Conservation (phyloP, 257 asterid species). For the Nicotiana otophora region DNA sequence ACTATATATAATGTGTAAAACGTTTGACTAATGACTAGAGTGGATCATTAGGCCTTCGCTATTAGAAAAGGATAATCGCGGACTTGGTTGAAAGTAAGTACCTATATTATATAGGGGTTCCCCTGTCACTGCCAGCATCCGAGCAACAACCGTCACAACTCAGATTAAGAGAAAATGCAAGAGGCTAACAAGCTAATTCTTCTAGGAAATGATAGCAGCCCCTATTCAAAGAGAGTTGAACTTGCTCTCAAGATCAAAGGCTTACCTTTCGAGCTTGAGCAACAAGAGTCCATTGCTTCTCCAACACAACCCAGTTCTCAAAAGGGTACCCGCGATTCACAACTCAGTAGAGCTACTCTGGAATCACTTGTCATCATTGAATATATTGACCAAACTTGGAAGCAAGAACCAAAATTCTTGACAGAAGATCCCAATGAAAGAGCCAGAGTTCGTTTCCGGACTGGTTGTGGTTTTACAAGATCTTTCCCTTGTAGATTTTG, state of each 20-base stretch:
- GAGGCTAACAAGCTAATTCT: slow-evolving; percentile 25
- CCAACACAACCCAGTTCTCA: slow-evolving; percentile 29
- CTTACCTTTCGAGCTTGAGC: slow-evolving; percentile 24
- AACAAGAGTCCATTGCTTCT: slow-evolving; percentile 29
- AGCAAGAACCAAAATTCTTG: slow-evolving; percentile 17
- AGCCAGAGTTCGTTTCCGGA: slow-evolving; percentile 32
- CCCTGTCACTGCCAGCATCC: not conserved
- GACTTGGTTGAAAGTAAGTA: not conserved
- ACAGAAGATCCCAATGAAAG: slow-evolving; percentile 28
- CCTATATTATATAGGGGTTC: not conserved
- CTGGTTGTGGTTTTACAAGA: slow-evolving; percentile 1
- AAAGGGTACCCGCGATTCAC: slow-evolving; percentile 39
- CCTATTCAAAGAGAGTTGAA: slow-evolving; percentile 33
- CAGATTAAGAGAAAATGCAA: slow-evolving; percentile 11
- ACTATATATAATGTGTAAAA: no score
- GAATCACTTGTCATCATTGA: slow-evolving; percentile 33
- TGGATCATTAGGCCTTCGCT: no score
- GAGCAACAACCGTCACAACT: not conserved
- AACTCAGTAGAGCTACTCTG: slow-evolving; percentile 20
- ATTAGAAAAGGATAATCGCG: not conserved
- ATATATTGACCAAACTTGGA: slow-evolving; percentile 33
- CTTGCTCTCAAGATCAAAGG: slow-evolving; percentile 43
- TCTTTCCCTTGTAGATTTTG: not conserved
- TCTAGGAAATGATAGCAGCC: slow-evolving; percentile 38
- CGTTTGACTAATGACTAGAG: not conserved